phyloP scores from a whole-genome alignment of 2,329 filamentous ascomycete genomes.

The Madurella mycetomatis region DNA sequence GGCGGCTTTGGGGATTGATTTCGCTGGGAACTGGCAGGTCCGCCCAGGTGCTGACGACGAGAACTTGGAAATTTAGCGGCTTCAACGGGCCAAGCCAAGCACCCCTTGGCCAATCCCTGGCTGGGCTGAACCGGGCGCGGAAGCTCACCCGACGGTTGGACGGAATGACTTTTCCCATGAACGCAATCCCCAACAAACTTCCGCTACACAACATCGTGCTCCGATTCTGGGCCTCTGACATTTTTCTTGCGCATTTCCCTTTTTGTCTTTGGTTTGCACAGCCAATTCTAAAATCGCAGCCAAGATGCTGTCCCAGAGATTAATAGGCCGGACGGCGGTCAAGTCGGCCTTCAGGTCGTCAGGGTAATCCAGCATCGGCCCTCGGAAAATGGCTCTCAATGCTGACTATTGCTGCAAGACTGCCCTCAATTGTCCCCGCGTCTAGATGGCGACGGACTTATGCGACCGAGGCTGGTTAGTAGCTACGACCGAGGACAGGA shows the following conservation, averaged over 20 bases:
- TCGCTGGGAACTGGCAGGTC: slow-evolving; percentile 2
- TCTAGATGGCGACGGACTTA: slow-evolving; percentile 56
- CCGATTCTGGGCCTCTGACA: neutral
- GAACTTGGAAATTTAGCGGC: slow-evolving; percentile 16
- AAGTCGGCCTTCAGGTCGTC: slow-evolving; percentile 54
- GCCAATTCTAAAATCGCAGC: slow-evolving; percentile 1
- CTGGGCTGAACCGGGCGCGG: slow-evolving; percentile 2
- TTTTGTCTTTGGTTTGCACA: slow-evolving; percentile 14
- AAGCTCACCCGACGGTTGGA: slow-evolving; percentile 19
- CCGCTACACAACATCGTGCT: slow-evolving; percentile 10
- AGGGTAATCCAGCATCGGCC: slow-evolving; percentile 38
- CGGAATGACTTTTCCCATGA: slow-evolving; percentile 19
- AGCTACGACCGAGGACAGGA: slow-evolving; percentile 40
- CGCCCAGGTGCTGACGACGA: slow-evolving; percentile 3
- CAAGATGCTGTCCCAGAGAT: slow-evolving; percentile 57
- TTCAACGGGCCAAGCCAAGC: slow-evolving; percentile 7
- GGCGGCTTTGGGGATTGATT: slow-evolving; percentile 16
- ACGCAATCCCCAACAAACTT: slow-evolving; percentile 15
- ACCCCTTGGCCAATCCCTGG: slow-evolving; percentile 16
- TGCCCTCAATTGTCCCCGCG: slow-evolving; percentile 46
- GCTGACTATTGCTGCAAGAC: slow-evolving; percentile 34
- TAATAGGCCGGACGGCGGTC: slow-evolving; percentile 55
- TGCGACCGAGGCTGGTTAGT: slow-evolving; percentile 54
- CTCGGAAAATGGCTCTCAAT: slow-evolving; percentile 24
- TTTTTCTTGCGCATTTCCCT: slow-evolving; percentile 11